Evolutionary conservation across 352 stramenopile species (phyloP).

Genomic region (Plasmopara viticola): DNA sequence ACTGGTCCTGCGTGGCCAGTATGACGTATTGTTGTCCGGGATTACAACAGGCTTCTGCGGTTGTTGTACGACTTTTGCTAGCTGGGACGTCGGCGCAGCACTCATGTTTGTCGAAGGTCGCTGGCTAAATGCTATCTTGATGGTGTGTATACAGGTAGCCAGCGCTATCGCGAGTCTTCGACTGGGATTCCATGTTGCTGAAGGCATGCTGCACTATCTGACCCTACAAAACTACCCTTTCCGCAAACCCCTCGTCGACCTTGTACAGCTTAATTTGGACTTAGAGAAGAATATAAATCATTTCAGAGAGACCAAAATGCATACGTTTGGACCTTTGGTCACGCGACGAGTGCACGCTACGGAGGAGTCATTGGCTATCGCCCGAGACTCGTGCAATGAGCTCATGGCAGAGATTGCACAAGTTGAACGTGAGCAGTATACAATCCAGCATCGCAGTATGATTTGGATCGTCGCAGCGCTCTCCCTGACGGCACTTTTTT

Average conservation of each 20-base stretch:
- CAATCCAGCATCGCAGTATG: slow-evolving; percentile 25
- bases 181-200: slow-evolving; percentile 34
- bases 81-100: slow-evolving; percentile 44
- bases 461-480: slow-evolving; percentile 21
- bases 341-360: slow-evolving; percentile 35
- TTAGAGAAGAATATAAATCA: slow-evolving; percentile 42
- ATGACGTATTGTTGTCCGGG: slow-evolving; percentile 41
- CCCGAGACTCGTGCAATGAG: slow-evolving; percentile 37
- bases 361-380: slow-evolving; percentile 33
- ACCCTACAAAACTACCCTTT: slow-evolving; percentile 38
- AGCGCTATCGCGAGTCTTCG: slow-evolving; percentile 40
- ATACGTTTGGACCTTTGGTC: slow-evolving; percentile 40
- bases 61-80: slow-evolving; percentile 60
- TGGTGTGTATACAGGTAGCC: slow-evolving; percentile 42
- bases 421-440: slow-evolving; percentile 43
- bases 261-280: slow-evolving; percentile 44
- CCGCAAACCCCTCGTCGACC: slow-evolving; percentile 38
- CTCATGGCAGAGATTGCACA: slow-evolving; percentile 38
- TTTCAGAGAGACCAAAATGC: slow-evolving; percentile 39
- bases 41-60: slow-evolving; percentile 67
- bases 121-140: slow-evolving; percentile 44
- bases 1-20: slow-evolving; percentile 39
- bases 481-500: slow-evolving; percentile 32
- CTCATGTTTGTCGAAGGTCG: slow-evolving; percentile 43
- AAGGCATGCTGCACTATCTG: slow-evolving; percentile 39